phyloP scores from a whole-genome alignment of 192 early-diverging fungal genomes.

The Endogone sp. region DNA sequence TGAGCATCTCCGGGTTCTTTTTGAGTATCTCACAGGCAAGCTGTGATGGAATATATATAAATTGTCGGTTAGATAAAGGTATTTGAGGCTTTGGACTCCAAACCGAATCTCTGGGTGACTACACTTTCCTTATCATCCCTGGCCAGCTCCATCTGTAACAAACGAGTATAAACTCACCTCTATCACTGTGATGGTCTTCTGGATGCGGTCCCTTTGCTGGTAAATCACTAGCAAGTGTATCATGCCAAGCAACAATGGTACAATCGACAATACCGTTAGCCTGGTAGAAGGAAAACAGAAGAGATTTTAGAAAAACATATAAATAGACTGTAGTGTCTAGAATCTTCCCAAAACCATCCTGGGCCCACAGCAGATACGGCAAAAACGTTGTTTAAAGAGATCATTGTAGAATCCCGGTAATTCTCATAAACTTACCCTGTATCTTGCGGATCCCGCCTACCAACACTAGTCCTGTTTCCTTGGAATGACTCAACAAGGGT shows the following conservation, averaged over 20 bases:
- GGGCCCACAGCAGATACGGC: background rate
- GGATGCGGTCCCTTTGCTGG: constrained; percentile 33
- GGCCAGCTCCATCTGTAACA: background rate
- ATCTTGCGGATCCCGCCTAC: constrained; percentile 35
- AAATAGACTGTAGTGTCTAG: background rate
- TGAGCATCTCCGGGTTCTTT: constrained; percentile 65
- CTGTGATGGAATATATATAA: constrained; percentile 23
- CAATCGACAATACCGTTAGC: constrained; percentile 40
- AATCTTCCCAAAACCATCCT: background rate
- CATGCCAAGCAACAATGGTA: constrained; percentile 40
- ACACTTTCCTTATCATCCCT: background rate
- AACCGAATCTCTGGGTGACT: background rate
- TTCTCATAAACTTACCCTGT: constrained; percentile 21
- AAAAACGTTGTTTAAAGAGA: too few species aligned
- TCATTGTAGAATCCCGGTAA: too few species aligned
- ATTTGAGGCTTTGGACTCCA: background rate
- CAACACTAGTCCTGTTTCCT: constrained; percentile 25
- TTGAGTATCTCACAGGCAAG: constrained; percentile 69
- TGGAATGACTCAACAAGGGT: constrained; percentile 41
- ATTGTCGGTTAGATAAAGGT: background rate
- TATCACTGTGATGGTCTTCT: constrained; percentile 48
- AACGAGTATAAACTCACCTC: constrained; percentile 29
- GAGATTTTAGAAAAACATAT: background rate
- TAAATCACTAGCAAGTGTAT: constrained; percentile 35
- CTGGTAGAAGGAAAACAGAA: constrained; percentile 9